phyloP scores from a whole-genome alignment of 345 rosid genomes.

The Kernera saxatilis region DNA sequence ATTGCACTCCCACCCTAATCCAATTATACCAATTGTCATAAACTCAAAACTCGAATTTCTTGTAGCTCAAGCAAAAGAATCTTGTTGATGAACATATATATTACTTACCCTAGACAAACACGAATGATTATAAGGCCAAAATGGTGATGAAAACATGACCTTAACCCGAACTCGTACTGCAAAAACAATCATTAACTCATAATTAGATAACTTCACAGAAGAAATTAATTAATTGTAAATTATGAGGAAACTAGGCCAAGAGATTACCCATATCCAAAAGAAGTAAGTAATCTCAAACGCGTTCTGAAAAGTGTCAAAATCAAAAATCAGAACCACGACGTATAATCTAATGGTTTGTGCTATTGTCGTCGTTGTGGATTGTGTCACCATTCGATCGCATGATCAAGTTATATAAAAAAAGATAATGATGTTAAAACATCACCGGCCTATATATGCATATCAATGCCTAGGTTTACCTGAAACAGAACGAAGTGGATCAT shows the following conservation, averaged over 20 bases:
- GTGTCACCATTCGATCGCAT: too few relatives aligned
- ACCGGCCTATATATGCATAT: not conserved
- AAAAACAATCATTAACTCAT: not conserved
- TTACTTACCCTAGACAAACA: conserved; percentile 59
- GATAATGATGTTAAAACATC: not conserved
- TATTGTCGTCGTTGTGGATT: too few relatives aligned
- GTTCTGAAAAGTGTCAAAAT: conserved; percentile 40
- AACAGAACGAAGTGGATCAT: conserved; percentile 77
- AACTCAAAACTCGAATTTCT: not conserved
- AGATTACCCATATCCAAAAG: conserved; percentile 76
- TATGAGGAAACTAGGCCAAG: not conserved
- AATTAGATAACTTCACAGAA: not conserved
- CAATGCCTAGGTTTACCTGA: conserved; percentile 43
- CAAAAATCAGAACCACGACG: too few relatives aligned
- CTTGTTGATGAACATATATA: not conserved
- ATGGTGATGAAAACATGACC: conserved; percentile 65
- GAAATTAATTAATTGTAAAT: too few relatives aligned
- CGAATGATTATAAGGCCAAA: conserved; percentile 33
- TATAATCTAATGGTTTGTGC: too few relatives aligned
- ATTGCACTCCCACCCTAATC: conserved; percentile 62
- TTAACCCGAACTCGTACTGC: conserved; percentile 87
- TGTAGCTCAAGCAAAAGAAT: not conserved
- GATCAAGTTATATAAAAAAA: too few relatives aligned
- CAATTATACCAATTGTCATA: not conserved
- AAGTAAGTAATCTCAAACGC: conserved; percentile 89